phyloP scores from a whole-genome alignment of 805 yeast genomes.

The Maudiozyma barnettii region DNA sequence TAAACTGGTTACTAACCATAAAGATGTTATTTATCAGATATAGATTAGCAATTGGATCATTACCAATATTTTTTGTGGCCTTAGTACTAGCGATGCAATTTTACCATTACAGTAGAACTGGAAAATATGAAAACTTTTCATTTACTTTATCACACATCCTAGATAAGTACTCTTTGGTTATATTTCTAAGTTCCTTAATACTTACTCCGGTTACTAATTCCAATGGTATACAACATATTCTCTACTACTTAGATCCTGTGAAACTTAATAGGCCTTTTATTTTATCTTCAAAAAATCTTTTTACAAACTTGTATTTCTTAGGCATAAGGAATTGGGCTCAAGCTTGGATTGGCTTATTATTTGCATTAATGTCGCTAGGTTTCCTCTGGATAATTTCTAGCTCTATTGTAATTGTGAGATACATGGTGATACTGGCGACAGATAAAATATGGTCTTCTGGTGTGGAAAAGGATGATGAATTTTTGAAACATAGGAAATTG shows the following conservation, averaged over 20 bases:
- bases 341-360: slow-evolving; percentile 51
- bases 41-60: slow-evolving; percentile 61
- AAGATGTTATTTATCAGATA: slow-evolving; percentile 66
- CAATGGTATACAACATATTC: slow-evolving; percentile 30
- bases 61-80: slow-evolving; percentile 54
- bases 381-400: slow-evolving; percentile 5
- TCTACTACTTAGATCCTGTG: slow-evolving; percentile 45
- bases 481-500: background rate
- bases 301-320: slow-evolving; percentile 49
- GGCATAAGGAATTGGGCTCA: slow-evolving; percentile 53
- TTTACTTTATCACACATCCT: slow-evolving; percentile 36
- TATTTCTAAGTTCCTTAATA: slow-evolving; percentile 24
- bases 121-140: slow-evolving; percentile 36
- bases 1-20: slow-evolving; percentile 36
- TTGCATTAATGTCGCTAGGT: slow-evolving; percentile 29
- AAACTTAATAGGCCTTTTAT: slow-evolving; percentile 39
- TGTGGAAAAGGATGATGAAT: background rate
- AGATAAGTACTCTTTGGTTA: slow-evolving; percentile 20
- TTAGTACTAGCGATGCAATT: slow-evolving; percentile 50
- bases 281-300: slow-evolving; percentile 30
- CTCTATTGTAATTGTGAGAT: slow-evolving; percentile 1
- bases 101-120: slow-evolving; percentile 31
- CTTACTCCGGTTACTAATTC: slow-evolving; percentile 31
- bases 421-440: background rate
- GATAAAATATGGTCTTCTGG: background rate